Base-by-base conservation (phyloP, 2,329 filamentous ascomycete species). In the Dothistroma pini region DNA sequence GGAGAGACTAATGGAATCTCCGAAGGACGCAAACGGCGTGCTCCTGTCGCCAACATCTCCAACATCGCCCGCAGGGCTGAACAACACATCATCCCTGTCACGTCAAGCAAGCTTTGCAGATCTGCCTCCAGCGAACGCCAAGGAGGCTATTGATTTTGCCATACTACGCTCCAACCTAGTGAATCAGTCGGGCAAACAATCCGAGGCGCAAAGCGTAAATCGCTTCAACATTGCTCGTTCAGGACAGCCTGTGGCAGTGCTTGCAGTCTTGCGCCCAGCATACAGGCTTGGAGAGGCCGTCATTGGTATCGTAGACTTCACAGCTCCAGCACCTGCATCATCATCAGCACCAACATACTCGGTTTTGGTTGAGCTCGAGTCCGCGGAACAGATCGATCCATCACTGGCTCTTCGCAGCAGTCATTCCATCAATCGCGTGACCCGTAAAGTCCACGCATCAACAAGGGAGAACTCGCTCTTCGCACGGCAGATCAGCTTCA, bases 201-300 rank as follows among this genome's bases (percentile, higher is more conserved):
- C 47, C 50, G 65, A 38, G 34, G 64, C 52, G 11, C 88, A 91
- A 69, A 93, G 90, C 71, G 85, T 89, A n/a, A 97, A 96, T 70
- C 87, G 92, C 44, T 99, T 97, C 74, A 93, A 96, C 72, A 97
- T 99, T 73, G 89, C 93, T 12, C 89, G 93, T 14, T 93, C 92
- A 70, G 93, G 93, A n/a, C 87, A 88, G 59, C 88, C 88, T n/a
- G 93, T 99, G 12, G 93, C 90, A 2, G 91, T 96, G 6, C 86
- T 99, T 58, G 92, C 93, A 77, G 83, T 99, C 34, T 89, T 93
- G 5, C 87, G 95, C 10, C 91, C 95, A 0, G 87, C 93, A 0
- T 97, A 96, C 78, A 85, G 93, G 50, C 81, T 99, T 0, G 95
- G 95, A 61, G 95, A 99, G 75, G 87, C 89, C 0, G 86, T 97